phyloP scores from a whole-genome alignment of 2,329 filamentous ascomycete genomes.

The Venturiaceae sp. region DNA sequence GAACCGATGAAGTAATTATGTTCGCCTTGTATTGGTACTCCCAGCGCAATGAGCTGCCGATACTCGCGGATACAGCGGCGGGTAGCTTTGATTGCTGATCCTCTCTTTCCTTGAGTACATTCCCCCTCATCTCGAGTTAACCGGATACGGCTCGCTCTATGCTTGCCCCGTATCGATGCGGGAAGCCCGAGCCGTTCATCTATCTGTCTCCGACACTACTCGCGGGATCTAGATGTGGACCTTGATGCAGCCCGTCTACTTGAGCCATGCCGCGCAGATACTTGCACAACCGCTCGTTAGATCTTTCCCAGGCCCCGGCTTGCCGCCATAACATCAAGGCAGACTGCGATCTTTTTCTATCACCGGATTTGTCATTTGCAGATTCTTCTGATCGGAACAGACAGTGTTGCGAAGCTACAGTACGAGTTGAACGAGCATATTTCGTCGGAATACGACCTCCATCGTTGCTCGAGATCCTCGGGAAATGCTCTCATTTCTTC shows the following conservation, averaged over 20 bases:
- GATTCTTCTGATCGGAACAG: no score
- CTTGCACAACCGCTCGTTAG: not conserved
- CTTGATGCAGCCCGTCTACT: not conserved
- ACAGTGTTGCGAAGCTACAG: not conserved
- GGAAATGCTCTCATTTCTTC: no score
- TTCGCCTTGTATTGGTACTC: no score
- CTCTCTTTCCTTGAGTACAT: not conserved
- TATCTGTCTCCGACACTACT: not conserved
- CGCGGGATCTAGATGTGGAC: not conserved
- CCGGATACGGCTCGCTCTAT: not conserved
- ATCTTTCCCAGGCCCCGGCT: not conserved
- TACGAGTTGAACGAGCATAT: not conserved
- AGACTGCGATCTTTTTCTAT: not conserved
- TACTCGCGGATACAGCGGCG: not conserved
- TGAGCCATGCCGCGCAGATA: not conserved
- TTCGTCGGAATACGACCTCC: no score
- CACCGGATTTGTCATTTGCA: not conserved
- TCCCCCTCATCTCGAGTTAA: not conserved
- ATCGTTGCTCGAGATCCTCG: no score
- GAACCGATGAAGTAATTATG: no score
- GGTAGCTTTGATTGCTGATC: not conserved
- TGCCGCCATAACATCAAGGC: not conserved
- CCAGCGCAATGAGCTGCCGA: not conserved
- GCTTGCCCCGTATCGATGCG: not conserved
- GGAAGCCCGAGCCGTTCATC: not conserved